Percentiles rank a stretch among this genome's conserved stretches.
These are phyloP conservation scores for Euphorbia tirucalli DNA, from an alignment of 345 rosid species.

Conservation along the genomic window DNA sequence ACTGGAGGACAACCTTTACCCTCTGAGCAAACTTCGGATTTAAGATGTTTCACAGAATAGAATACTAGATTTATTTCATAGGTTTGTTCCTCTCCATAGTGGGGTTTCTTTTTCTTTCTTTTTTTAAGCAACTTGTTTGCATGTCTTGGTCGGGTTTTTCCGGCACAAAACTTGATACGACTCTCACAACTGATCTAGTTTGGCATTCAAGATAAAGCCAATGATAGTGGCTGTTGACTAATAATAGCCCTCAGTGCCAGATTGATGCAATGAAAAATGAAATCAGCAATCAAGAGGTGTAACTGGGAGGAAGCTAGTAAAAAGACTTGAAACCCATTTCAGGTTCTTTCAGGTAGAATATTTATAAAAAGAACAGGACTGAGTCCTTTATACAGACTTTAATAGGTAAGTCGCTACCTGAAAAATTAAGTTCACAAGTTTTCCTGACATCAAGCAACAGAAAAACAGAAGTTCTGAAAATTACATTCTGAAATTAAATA, in stretches of 20 bases:
- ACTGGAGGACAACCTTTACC: background rate
- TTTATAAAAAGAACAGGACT: background rate
- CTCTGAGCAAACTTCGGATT: background rate
- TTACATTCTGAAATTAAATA: background rate
- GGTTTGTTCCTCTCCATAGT: background rate
- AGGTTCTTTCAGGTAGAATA: background rate
- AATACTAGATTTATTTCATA: background rate
- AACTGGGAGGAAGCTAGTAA: background rate
- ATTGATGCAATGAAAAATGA: background rate
- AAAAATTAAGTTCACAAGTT: background rate
- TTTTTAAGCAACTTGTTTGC: background rate
- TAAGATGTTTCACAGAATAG: background rate
- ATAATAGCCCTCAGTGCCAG: background rate
- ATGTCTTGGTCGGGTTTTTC: background rate
- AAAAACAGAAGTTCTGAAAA: background rate
- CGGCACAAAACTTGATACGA: background rate
- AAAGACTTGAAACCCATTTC: background rate
- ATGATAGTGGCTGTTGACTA: background rate
- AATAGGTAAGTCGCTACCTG: background rate
- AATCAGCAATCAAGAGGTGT: background rate
- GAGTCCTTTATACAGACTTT: background rate
- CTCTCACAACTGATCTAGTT: background rate
- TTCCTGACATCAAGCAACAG: background rate
- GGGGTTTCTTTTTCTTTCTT: background rate
- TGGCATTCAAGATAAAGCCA: background rate